Evolutionary conservation across 768 basidiomycete genomes (phyloP), one percentile per base, ranked within the genome.

Genomic region (Artomyces pyxidatus): DNA sequence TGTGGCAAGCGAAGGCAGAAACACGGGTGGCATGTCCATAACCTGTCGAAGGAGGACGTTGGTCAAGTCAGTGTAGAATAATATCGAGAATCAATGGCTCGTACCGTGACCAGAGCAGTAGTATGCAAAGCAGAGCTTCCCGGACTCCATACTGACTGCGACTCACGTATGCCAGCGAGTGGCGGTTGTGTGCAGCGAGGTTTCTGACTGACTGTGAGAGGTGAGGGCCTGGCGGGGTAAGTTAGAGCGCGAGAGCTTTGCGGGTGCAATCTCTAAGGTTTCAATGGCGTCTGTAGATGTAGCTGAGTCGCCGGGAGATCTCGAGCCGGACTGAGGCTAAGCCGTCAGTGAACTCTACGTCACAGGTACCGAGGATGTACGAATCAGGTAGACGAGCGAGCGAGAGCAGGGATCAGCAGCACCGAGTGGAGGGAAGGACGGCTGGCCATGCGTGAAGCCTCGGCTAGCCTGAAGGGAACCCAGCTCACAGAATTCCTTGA

Each of bases 11-110:
- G 53, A 88, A 79, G 1, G 87, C 87, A 14, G 85, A 85, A 14
- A 88, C 87, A 30, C 87, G 78, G 3, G 87, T 90, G 8, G 86
- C 87, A 60, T 89, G 87, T n/a, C 86, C 83, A 48, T 83, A 88
- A n/a, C 83, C 82, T 85, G 32, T 11, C 11, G 12, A 10, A 25
- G 3, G 6, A 26, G 54, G n/a, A n/a, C n/a, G n/a, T n/a, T n/a
- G n/a, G n/a, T n/a, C n/a, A n/a, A n/a, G n/a, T 21, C 42, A 19
- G 21, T 19, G n/a, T 14, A 26, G 12, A 30, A 35, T 17, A 25
- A 27, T 11, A 25, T 10, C 39, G 23, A 45, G 30, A 28, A 6
- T 16, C 28, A 25, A 42, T 27, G 6, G 35, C 35, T 55, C 76
- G 49, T 46, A 83, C 84, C 85, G 59, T 87, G 85, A 11, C 85